Percentiles rank a stretch among this genome's conserved stretches.
Evolutionary conservation across 306 rosid species (phyloP).

Genomic region (Lupinus albus): DNA sequence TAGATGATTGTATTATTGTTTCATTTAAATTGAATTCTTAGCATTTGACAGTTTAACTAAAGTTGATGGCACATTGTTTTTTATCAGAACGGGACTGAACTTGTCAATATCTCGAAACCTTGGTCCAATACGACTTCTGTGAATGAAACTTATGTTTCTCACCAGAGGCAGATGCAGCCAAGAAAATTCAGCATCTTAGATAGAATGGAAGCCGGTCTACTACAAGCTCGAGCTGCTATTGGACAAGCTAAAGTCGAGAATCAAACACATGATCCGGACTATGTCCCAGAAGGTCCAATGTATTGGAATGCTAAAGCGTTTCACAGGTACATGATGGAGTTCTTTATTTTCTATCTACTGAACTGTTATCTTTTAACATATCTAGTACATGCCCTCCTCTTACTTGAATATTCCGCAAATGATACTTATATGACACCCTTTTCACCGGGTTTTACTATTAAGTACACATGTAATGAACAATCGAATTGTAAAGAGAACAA

Average conservation of each 20-base stretch:
- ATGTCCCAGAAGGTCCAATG: slow-evolving; percentile 73
- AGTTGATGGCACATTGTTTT: neutral
- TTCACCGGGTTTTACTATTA: too few relatives aligned
- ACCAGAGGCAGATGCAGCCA: slow-evolving; percentile 21
- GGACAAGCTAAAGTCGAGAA: slow-evolving; percentile 57
- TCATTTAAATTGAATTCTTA: slow-evolving; percentile 21
- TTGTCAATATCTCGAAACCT: slow-evolving; percentile 29
- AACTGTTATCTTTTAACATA: neutral
- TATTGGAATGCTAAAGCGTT: slow-evolving; percentile 78
- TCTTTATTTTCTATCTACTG: neutral
- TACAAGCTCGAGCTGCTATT: slow-evolving; percentile 70
- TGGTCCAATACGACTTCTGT: slow-evolving; percentile 8
- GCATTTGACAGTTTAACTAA: slow-evolving; percentile 18
- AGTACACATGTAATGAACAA: too few relatives aligned
- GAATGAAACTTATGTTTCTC: slow-evolving; percentile 42
- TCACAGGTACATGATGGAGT: slow-evolving; percentile 58
- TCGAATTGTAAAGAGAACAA: too few relatives aligned
- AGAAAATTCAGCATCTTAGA: slow-evolving; percentile 49
- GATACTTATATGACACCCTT: too few relatives aligned
- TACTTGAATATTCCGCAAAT: neutral
- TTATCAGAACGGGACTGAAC: slow-evolving; percentile 47
- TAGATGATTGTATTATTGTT: neutral
- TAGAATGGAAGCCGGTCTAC: slow-evolving; percentile 49
- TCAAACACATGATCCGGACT: slow-evolving; percentile 60
- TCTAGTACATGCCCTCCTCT: neutral